Conservation (phyloP, 2,329 filamentous ascomycete species). For the Aspergillus fischeri region DNA sequence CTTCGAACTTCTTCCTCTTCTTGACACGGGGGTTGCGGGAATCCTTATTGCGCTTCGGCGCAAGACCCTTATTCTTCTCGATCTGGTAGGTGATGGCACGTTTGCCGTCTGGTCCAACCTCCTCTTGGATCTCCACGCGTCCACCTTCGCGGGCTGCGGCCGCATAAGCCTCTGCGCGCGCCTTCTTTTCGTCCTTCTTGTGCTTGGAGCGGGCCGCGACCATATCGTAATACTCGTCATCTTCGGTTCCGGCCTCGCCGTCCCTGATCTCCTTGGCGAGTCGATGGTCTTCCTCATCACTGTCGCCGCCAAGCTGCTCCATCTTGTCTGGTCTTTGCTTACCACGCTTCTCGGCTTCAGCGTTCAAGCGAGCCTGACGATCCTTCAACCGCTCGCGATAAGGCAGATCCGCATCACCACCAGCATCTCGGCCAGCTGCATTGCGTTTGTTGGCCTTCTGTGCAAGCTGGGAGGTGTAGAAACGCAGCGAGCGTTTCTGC, state of each 20-base stretch:
- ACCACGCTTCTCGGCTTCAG: slow-evolving; percentile 81
- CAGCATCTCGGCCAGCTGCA: slow-evolving; percentile 59
- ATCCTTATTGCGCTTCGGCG: slow-evolving; percentile 87
- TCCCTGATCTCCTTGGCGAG: slow-evolving; percentile 48
- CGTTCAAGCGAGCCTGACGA: slow-evolving; percentile 77
- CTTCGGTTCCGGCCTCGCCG: slow-evolving; percentile 36
- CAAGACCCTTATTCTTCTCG: slow-evolving; percentile 94
- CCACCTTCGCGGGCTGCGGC: slow-evolving; percentile 54
- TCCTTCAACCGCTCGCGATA: slow-evolving; percentile 86
- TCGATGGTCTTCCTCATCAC: slow-evolving; percentile 60
- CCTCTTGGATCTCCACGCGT: slow-evolving; percentile 62
- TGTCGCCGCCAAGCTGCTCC: slow-evolving; percentile 66
- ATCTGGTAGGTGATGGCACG: slow-evolving; percentile 90
- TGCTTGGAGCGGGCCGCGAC: slow-evolving; percentile 58
- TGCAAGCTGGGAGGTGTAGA: slow-evolving; percentile 96
- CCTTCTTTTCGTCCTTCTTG: slow-evolving; percentile 71
- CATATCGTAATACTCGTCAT: slow-evolving; percentile 77
- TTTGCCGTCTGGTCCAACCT: slow-evolving; percentile 78
- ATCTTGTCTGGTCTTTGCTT: slow-evolving; percentile 59
- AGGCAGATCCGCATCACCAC: slow-evolving; percentile 60
- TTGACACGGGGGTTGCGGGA: slow-evolving; percentile 93
- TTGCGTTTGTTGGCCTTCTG: slow-evolving; percentile 84
- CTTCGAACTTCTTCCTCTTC: slow-evolving; percentile 94
- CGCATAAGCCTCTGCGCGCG: slow-evolving; percentile 55
- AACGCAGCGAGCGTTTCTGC: slow-evolving; percentile 87